Conservation (phyloP, 306 rosid genomes). For the Delonix regia region DNA sequence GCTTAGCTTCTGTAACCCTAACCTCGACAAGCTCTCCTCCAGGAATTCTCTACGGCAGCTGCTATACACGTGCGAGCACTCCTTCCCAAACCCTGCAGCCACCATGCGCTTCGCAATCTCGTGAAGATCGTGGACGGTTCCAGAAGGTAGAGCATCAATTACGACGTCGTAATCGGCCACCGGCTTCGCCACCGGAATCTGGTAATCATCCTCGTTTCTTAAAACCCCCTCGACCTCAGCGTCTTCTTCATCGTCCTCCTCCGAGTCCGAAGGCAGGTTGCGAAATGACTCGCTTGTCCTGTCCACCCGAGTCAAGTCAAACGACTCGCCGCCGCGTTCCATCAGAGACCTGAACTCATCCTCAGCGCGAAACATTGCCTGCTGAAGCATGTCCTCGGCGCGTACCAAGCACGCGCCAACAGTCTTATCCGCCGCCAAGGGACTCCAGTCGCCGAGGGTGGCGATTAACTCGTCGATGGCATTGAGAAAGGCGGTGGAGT, state of each 20-base stretch:
- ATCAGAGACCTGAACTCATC: constrained; percentile 88
- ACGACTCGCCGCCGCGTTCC: constrained; percentile 90
- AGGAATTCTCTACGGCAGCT: constrained; percentile 85
- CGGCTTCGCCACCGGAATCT: constrained; percentile 80
- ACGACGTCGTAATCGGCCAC: constrained; percentile 72
- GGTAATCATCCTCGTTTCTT: constrained; percentile 41
- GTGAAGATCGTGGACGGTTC: constrained; percentile 77
- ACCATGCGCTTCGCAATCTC: constrained; percentile 96
- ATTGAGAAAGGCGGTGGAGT: constrained; percentile 75
- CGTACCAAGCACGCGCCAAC: constrained; percentile 64
- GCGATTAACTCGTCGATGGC: constrained; percentile 75
- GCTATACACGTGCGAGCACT: constrained; percentile 85
- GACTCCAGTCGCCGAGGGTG: constrained; percentile 73
- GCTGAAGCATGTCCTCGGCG: constrained; percentile 86
- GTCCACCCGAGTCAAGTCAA: constrained; percentile 54
- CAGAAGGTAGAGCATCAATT: constrained; percentile 86
- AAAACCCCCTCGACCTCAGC: constrained; percentile 26
- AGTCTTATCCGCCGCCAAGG: constrained; percentile 60
- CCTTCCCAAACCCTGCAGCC: constrained; percentile 84
- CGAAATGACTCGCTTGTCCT: constrained; percentile 57
- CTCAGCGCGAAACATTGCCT: constrained; percentile 85
- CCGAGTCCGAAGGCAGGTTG: constrained; percentile 64
- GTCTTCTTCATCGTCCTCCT: constrained; percentile 55
- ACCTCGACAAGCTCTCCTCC: constrained; percentile 83
- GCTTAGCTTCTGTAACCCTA: constrained; percentile 90